Conservation (phyloP, 2,329 filamentous ascomycete genomes). For the Metarhizium anisopliae region DNA sequence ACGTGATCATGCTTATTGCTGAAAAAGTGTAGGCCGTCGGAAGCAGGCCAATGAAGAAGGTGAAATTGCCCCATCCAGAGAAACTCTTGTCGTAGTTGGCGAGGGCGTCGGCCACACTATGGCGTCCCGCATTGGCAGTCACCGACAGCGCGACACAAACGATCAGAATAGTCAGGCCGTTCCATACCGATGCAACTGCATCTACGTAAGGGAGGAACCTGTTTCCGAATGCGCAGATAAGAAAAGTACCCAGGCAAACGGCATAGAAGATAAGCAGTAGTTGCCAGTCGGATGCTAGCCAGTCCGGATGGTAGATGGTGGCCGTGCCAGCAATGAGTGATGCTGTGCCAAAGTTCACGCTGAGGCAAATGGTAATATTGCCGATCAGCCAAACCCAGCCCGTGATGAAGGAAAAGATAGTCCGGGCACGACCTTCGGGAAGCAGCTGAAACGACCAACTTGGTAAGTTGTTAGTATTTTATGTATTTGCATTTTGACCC, state of each 20-base stretch:
- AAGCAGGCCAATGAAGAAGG: conserved; percentile 54
- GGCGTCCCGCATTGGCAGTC: conserved; percentile 43
- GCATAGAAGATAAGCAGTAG: conserved; percentile 54
- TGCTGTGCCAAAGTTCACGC: conserved; percentile 62
- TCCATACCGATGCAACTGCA: conserved; percentile 47
- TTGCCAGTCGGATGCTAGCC: conserved; percentile 35
- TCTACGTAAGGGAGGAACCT: conserved; percentile 49
- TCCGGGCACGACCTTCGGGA: neutral
- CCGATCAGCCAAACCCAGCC: conserved; percentile 66
- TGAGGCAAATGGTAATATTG: conserved; percentile 58
- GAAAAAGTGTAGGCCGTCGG: conserved; percentile 48
- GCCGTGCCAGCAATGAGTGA: conserved; percentile 27
- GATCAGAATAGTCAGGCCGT: conserved; percentile 44
- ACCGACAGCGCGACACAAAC: conserved; percentile 47
- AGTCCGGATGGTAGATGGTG: conserved; percentile 5
- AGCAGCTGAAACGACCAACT: no score
- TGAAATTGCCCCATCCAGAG: conserved; percentile 49
- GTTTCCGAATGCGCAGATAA: conserved; percentile 44
- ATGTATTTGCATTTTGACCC: conserved; percentile 18
- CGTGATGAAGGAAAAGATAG: conserved; percentile 48
- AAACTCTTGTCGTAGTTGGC: conserved; percentile 42
- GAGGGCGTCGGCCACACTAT: conserved; percentile 32
- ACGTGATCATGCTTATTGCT: conserved; percentile 52
- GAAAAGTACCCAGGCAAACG: conserved; percentile 39
- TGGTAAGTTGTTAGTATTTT: no score